These are phyloP conservation scores for Cyphellophora attinorum DNA, from an alignment of 2,329 filamentous ascomycete genomes.

Conservation along the genomic window DNA sequence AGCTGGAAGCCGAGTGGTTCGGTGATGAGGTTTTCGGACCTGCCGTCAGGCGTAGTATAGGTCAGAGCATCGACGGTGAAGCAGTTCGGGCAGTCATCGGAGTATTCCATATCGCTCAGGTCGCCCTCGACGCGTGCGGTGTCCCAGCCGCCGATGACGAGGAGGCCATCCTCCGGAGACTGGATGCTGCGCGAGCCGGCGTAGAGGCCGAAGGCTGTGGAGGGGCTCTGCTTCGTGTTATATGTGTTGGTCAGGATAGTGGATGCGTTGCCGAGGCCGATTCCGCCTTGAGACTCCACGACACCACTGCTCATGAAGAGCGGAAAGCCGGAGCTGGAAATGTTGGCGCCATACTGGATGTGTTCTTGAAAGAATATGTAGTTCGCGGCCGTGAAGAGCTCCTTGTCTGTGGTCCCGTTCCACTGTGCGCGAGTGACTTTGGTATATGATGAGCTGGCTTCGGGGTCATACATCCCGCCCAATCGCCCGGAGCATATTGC, in stretches of 20 bases:
- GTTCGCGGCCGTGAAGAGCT: background rate
- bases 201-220: slow-evolving; percentile 14
- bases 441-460: slow-evolving; percentile 8
- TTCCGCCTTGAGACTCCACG: slow-evolving; percentile 8
- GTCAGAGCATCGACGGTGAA: slow-evolving; percentile 10
- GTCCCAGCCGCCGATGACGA: slow-evolving; percentile 17
- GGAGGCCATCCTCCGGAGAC: slow-evolving; percentile 10
- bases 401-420: background rate
- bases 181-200: slow-evolving; percentile 13
- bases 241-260: slow-evolving; percentile 12
- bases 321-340: slow-evolving; percentile 10
- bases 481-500: slow-evolving; percentile 7
- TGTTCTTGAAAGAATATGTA: slow-evolving; percentile 15
- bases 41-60: slow-evolving; percentile 6
- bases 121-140: slow-evolving; percentile 12
- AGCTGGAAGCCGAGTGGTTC: slow-evolving; percentile 11
- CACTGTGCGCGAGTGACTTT: slow-evolving; percentile 11
- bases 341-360: slow-evolving; percentile 11
- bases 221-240: slow-evolving; percentile 9
- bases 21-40: slow-evolving; percentile 9
- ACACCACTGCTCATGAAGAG: slow-evolving; percentile 7
- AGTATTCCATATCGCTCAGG: slow-evolving; percentile 9
- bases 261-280: slow-evolving; percentile 12
- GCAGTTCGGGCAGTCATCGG: slow-evolving; percentile 11
- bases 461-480: slow-evolving; percentile 15